These are phyloP conservation scores for Sporothrix brunneoviolacea DNA, from an alignment of 2,329 filamentous ascomycete genomes.

Conservation along the genomic window DNA sequence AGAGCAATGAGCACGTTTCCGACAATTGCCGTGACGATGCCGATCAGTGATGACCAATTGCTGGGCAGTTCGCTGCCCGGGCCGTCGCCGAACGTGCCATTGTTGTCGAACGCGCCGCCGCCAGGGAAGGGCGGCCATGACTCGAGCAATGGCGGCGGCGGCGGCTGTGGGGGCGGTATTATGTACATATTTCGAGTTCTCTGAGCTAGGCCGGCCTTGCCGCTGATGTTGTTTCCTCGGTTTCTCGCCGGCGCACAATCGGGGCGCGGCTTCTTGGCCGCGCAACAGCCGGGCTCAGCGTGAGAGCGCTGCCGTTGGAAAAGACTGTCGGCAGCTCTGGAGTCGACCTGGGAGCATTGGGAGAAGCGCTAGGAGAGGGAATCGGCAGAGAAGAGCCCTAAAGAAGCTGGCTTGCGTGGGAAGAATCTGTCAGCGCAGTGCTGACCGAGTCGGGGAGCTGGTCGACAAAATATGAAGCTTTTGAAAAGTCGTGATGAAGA, in stretches of 20 bases:
- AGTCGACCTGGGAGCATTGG: slow-evolving; percentile 5
- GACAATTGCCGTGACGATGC: slow-evolving; percentile 84
- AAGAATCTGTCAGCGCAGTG: too few species aligned
- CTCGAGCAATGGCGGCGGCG: slow-evolving; percentile 14
- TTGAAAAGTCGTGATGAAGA: neutral
- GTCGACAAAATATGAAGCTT: neutral
- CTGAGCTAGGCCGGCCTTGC: neutral
- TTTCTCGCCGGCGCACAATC: neutral
- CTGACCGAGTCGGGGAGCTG: neutral
- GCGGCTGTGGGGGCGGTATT: neutral
- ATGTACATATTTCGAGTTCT: slow-evolving; percentile 9
- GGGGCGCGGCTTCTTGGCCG: too few species aligned
- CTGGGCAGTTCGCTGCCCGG: slow-evolving; percentile 43
- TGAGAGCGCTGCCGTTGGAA: neutral
- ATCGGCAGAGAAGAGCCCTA: too few species aligned
- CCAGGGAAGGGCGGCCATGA: slow-evolving; percentile 18
- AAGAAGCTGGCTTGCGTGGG: too few species aligned
- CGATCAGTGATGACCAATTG: slow-evolving; percentile 89
- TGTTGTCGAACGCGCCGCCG: slow-evolving; percentile 15
- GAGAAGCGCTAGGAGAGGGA: neutral
- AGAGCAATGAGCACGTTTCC: slow-evolving; percentile 93
- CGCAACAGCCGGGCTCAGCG: slow-evolving; percentile 4
- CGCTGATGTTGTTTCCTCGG: neutral
- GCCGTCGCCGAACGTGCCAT: slow-evolving; percentile 23
- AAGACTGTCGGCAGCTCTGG: slow-evolving; percentile 4